phyloP scores from a whole-genome alignment of 1,284 basidiomycete species.

The Phenoliferia sp. region DNA sequence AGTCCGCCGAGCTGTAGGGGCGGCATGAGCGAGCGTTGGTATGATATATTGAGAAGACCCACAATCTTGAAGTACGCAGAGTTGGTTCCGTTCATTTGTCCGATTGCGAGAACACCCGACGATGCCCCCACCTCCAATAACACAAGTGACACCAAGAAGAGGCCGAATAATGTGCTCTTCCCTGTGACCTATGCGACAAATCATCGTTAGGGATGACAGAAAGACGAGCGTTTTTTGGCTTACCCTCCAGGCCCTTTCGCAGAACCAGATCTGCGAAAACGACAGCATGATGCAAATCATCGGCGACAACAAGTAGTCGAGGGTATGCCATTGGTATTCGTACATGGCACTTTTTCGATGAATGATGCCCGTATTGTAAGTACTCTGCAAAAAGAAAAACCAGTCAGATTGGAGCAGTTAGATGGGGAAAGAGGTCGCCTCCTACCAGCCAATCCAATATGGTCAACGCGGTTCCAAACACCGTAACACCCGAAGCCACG shows the following conservation, averaged over 20 bases:
- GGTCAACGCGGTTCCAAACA: not conserved
- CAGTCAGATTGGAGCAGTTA: not conserved
- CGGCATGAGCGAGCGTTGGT: not conserved
- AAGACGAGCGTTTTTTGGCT: too few relatives aligned
- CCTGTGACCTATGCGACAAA: too few relatives aligned
- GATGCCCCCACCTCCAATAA: not conserved
- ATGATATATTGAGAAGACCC: not conserved
- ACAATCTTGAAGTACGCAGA: not conserved
- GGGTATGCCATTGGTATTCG: not conserved
- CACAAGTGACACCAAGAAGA: not conserved
- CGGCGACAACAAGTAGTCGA: not conserved
- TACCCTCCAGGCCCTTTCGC: not conserved
- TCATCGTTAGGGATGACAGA: too few relatives aligned
- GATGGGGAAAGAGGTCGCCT: not conserved
- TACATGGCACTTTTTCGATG: not conserved
- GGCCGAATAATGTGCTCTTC: not conserved
- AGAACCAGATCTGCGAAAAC: not conserved
- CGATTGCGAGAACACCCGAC: not conserved
- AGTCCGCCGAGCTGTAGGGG: not conserved
- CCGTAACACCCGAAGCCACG: not conserved
- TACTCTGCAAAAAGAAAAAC: not conserved
- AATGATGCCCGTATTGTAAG: not conserved
- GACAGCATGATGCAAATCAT: not conserved
- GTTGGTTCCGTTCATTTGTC: not conserved
- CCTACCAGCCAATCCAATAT: not conserved